Percentiles rank a stretch among this genome's conserved stretches.
These are phyloP conservation scores for Nannochloris sp. DNA, from an alignment of 139 green algal genomes.

Conservation along the genomic window DNA sequence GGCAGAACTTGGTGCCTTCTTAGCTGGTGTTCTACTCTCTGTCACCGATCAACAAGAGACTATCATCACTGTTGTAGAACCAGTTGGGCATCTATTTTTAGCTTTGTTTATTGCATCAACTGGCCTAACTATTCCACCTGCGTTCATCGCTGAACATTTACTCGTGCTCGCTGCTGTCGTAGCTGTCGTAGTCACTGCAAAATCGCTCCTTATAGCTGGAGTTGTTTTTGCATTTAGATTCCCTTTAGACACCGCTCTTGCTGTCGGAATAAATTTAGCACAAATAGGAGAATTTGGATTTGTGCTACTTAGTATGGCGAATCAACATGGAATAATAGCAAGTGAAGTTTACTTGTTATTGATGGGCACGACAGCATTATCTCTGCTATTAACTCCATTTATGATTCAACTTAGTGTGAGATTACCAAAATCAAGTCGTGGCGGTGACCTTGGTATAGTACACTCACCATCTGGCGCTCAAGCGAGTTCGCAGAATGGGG, in stretches of 20 bases:
- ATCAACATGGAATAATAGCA: slow-evolving; percentile 63
- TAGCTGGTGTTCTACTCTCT: slow-evolving; percentile 76
- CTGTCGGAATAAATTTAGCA: slow-evolving; percentile 81
- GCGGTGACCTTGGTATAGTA: no score
- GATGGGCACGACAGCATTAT: slow-evolving; percentile 65
- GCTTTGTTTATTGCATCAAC: slow-evolving; percentile 91
- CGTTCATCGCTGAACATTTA: slow-evolving; percentile 83
- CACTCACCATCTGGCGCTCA: no score
- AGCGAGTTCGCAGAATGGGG: no score
- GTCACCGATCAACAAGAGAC: slow-evolving; percentile 48
- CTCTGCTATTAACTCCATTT: slow-evolving; percentile 84
- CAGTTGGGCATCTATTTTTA: slow-evolving; percentile 71
- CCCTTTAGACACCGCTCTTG: slow-evolving; percentile 37
- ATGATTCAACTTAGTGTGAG: slow-evolving; percentile 40
- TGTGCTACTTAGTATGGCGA: slow-evolving; percentile 84
- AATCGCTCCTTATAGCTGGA: slow-evolving; percentile 64
- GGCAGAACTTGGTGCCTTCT: slow-evolving; percentile 87
- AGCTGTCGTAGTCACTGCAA: slow-evolving; percentile 65
- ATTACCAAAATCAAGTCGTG: no score
- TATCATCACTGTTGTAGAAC: slow-evolving; percentile 31
- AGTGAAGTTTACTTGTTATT: slow-evolving; percentile 87
- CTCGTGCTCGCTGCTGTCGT: slow-evolving; percentile 56
- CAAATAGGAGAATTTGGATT: slow-evolving; percentile 93
- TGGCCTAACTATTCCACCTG: slow-evolving; percentile 73
- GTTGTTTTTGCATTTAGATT: slow-evolving; percentile 76